Base-by-base conservation (phyloP, 2,329 filamentous ascomycete species). In the Blastomyces silverae region DNA sequence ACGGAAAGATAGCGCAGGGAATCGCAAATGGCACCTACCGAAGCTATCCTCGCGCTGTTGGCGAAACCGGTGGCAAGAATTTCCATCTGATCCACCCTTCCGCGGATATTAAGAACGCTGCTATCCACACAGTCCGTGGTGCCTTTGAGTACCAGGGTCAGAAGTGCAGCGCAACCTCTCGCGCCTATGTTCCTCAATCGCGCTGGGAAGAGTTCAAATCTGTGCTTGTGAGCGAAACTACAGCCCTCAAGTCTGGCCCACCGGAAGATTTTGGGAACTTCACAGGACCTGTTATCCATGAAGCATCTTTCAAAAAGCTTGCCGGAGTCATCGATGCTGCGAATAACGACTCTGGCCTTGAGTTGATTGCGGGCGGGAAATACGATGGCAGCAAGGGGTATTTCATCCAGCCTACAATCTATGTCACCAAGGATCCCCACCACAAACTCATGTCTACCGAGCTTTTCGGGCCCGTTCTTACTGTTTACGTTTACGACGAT, bases 31-130 rank as follows among this genome's bases (percentile, higher is more conserved):
- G 89, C 68, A 88, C 85, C 65, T 97, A 96, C 80, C 82, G 83
- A 68, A 87, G 88, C 71, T 97, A 97, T 78, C 91, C 91, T 58
- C 87, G 91, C 70, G 89, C 95, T 68, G 90, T 96, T 10, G 91
- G 90, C 67, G 91, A 96, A 82, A 96, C 91, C 31, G 91, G 91
- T 66, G 91, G 91, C 76, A 96, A 96, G 85, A 95, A 96, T 82
- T 96, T 92, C 83, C 91, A 95, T 77, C 78, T 96, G 59, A 78
- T 96, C 44, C 91, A 96, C 80, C 80, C 83, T 55, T 87, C 86
- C 1, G 91, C 91, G 39, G 89, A 94, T 71, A 78, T 94, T 61
- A 80, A 86, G 66, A 94, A 93, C 72, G 90, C 90, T 15, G 90
- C 85, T 46, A 83, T 90, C 69, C 89, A 94, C 76, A 94, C 90